Evolutionary conservation across 805 yeast genomes (phyloP), one percentile per base, ranked within the genome.

Genomic region (Candida loeiensis): DNA sequence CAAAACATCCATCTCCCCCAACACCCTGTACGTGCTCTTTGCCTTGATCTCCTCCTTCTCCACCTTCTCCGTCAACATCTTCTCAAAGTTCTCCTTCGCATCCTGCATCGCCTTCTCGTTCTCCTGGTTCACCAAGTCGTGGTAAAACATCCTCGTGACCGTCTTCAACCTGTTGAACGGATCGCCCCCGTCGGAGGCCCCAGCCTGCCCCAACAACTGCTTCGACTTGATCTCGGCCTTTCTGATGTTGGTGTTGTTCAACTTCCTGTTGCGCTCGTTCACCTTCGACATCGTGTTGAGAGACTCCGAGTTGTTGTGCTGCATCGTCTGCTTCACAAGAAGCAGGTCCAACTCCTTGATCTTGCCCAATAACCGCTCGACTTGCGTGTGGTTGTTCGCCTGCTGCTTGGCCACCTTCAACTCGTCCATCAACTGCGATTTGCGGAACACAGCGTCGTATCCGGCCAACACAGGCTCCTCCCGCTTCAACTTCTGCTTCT

Each of bases 111-210:
- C 84, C 58, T 71, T 74, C 48, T 74, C 80, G 49, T 80, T 78
- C 47, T 74, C 82, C 45, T 72, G 75, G 45, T 72, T 71, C 45
- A 73, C 78, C 34, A 72, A 64, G 40, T 76, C 75, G 42, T 72
- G 69, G 55, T 89, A 88, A 62, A 87, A 91, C 45, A 87, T 79
- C 53, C 86, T 78, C 1, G 97, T 86, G 45, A 80, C 84, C 1
- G 98, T 91, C 58, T 86, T 83, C 56, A 93, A 75, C 59, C 98
- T 80, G 49, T 85, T 79, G 63, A 93, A 93, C 16, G 99, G 98
- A 65, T 93, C 86, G 6, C 71, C 71, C 6, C 52, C 60, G 51
- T 73, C 77, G 39, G 77, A 70, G 42, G 64, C 63, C 41, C 71
- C 48, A 2, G 48, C 41, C 26, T 40, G 41, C 27, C 25, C 36